Evolutionary conservation across 306 rosid species (phyloP), one percentile per base, ranked within the genome.

Genomic region (Sechiopsis laciniata): DNA sequence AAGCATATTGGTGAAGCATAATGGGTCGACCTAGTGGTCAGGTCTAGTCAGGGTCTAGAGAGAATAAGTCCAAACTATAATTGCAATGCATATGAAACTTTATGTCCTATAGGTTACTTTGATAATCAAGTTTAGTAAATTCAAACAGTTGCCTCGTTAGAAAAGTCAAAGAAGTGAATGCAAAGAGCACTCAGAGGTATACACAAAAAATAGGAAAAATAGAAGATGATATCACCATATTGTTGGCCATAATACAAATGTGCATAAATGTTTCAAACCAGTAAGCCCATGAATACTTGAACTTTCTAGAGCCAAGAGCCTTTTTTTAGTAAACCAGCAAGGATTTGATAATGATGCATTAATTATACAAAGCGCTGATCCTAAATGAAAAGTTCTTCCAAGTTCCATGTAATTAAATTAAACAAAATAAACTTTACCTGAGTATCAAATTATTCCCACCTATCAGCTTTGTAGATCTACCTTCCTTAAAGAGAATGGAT

Each of bases 391-490:
- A 67, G 37, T 67, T 67, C 72, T 45, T 67, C 55, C 46, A 26
- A 37, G 42, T 37, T 37, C 42, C 5, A 21, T 48, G 73, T 46
- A 45, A 46, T 26, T 26, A 26, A 26, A 26, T 26, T 0, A 22
- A 22, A 59, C 26, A 24, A 60, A 68, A 68, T 48, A 48, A 9
- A 62, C 7, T 50, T 8, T 3, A 46, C 56, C 73, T 20, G 56
- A 20, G 56, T 68, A 14, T 22, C 14, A 48, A 68, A 68, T 68
- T 68, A 26, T 68, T 35, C 22, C 56, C 73, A 68, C 73, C 73
- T 45, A 12, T 68, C 20, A 48, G 56, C 73, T 8, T 46, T 14
- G 42, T 48, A 56, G 48, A 48, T 48, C 73, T 13, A 6, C 42
- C 57, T 16, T 68, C 57, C 40, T 48, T 68, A 13, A 6, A 46